A percentile compares a stretch with the other conserved stretches of the same genome.
phyloP scores from a whole-genome alignment of 805 yeast genomes.

The Zygosaccharomyces pseudorouxii region DNA sequence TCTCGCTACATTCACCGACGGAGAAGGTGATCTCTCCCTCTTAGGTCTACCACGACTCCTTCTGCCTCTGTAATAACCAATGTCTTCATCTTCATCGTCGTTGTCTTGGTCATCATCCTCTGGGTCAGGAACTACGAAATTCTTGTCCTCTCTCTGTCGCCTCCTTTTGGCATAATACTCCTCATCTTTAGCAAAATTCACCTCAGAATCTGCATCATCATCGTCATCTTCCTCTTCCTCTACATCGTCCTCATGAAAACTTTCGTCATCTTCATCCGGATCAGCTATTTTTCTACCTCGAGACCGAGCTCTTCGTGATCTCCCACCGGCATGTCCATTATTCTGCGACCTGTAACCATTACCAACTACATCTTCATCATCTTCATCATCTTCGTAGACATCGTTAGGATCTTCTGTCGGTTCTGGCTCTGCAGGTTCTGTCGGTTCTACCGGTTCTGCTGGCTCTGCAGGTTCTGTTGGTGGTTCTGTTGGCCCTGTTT shows the following conservation, averaged over 20 bases:
- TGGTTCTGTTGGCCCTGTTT: conserved; percentile 1
- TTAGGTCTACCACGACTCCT: conserved; percentile 12
- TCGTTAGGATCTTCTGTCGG: conserved; percentile 1
- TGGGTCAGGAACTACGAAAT: conserved; percentile 31
- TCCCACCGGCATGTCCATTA: conserved; percentile 13
- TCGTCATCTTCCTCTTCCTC: conserved; percentile 34
- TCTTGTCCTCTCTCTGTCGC: conserved; percentile 22
- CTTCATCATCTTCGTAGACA: conserved; percentile 16
- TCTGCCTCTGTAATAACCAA: conserved; percentile 12
- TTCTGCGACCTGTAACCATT: conserved; percentile 8
- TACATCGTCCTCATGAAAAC: conserved; percentile 34
- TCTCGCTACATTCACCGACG: conserved; percentile 17
- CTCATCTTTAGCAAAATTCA: conserved; percentile 22
- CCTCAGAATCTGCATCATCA: conserved; percentile 38
- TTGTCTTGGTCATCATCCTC: conserved; percentile 32
- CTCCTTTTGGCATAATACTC: conserved; percentile 21
- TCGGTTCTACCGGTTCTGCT: conserved; percentile 9
- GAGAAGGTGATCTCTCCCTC: conserved; percentile 10
- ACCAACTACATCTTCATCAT: conserved; percentile 10
- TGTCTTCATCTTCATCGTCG: conserved; percentile 18
- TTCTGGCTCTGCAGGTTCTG: conserved; percentile 5
- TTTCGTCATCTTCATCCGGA: conserved; percentile 31
- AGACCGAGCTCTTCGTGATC: conserved; percentile 8
- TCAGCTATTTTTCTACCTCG: conserved; percentile 8
- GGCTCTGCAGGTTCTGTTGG: neutral